Base-by-base conservation (phyloP, 345 rosid species). In the Cochlearia excelsa region DNA sequence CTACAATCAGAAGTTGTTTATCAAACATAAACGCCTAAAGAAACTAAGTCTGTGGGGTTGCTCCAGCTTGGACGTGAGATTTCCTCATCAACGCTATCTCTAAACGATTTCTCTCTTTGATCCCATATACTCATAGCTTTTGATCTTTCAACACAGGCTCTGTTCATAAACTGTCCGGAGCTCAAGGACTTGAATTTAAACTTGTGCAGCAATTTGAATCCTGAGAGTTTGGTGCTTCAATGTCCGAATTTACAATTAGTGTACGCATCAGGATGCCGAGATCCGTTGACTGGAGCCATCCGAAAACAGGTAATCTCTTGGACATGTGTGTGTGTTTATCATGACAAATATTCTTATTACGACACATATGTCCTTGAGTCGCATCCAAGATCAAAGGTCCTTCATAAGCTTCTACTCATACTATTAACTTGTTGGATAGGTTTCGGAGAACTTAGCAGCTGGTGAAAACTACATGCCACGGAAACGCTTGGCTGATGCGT, bases 11-110 rank as follows among this genome's bases (percentile, higher is more conserved):
- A 94, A 94, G 73, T 78, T 94, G 75, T 85, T 90, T 59, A 78
- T 94, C 59, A 94, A 94, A 69, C 99, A 94, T 61, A 47, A 61
- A 66, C 81, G 81, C 30, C 73, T 94, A 63, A 87, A 77, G 69
- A 90, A 84, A 63, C 87, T 94, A 71, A 94, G 99, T 72, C 79
- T 94, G 64, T 94, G 99, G 97, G 99, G 99, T 34, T 90, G 99
- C 80, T 85, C 89, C 40, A 88, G 95, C 53, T 80, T 94, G 75
- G 97, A 94, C 66, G 99, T 94, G 73, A 86, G 95, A 50, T 70
- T 16, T 63, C 26, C 46, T 45, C 55, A 10, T 30, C 30, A 42
- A 16, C 45, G 16, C 39, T 16, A 16, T 26, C 68, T 53, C 26
- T 9, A 28, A 53, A 33, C 16, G 26, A 44, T 40, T 38, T 16